Base-by-base conservation (phyloP, 2,329 filamentous ascomycete genomes). In the Neofusicoccum kwambonambiense region DNA sequence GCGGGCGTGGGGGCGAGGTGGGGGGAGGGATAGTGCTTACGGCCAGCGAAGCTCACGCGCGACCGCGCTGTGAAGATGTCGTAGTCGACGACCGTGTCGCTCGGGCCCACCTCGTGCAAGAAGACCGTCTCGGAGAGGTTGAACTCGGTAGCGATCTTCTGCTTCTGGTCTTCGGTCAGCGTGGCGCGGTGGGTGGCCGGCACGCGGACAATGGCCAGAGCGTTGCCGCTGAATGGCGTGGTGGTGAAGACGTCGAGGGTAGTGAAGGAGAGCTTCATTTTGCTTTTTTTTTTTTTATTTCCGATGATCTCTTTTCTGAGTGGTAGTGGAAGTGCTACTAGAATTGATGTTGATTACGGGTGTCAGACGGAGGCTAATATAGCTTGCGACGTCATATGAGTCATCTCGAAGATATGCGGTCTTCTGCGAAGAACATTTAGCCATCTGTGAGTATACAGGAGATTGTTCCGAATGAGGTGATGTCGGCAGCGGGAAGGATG, bases 111-210 rank as follows among this genome's bases (percentile, higher is more conserved):
- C 57, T 75, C 76, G 67, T 85, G 80, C 17, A 86, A 71, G 67
- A 87, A 86, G 17, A 85, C 82, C 0, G 82, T 85, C 67, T 87
- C 85, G 0, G 83, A 85, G 41, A 84, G 76, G 67, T 86, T 86
- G 77, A 87, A 87, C 67, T 87, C 85, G 35, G 76, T 74, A 3
- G 84, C 83, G 63, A 87, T 82, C 45, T 69, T 72, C 70, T 86
- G 84, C 70, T 86, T 84, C 66, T 83, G 78, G 42, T 75, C 73
- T 61, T 84, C 83, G 9, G 75, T 80, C 50, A 81, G 67, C 3
- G 64, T 58, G 22, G 69, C 67, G 6, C 65, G 61, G 27, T 69
- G 67, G 42, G 71, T 68, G 50, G 70, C 66, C 2, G 79, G 78
- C 11, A 87, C 74, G 45, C 79, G 76, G 65, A 87, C 79, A n/a